Percentiles rank a stretch among this genome's conserved stretches.
phyloP scores from a whole-genome alignment of 768 basidiomycete genomes.

The Calocera viscosa region DNA sequence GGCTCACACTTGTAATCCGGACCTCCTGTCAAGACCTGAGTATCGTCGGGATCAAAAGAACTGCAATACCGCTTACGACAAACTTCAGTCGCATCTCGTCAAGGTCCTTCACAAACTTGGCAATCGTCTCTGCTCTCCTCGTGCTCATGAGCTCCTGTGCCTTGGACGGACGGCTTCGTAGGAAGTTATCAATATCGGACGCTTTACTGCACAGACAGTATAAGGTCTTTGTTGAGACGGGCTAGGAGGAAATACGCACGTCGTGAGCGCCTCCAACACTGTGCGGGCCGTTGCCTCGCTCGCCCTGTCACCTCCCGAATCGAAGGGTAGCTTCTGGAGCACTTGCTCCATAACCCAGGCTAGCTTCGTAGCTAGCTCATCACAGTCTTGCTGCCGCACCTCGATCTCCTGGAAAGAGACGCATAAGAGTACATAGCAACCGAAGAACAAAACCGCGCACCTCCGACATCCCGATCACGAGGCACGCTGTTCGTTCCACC shows the following conservation, averaged over 20 bases:
- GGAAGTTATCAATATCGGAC: not conserved
- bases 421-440: not conserved
- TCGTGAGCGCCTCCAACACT: not conserved
- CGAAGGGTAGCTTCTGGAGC: not conserved
- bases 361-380: not conserved
- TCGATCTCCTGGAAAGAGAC: not conserved
- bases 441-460: not conserved
- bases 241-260: not conserved
- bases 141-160: not conserved
- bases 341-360: not conserved
- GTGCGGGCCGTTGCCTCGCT: not conserved
- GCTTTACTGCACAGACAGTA: not conserved
- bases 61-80: not conserved
- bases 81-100: not conserved
- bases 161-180: not conserved
- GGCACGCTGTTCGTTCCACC: not conserved
- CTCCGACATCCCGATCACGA: not conserved
- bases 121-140: not conserved
- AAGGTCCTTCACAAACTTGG: not conserved
- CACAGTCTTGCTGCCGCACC: not conserved
- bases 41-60: not conserved
- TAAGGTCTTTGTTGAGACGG: too few species aligned
- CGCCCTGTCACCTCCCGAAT: not conserved
- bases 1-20: not conserved
- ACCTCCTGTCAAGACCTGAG: not conserved